These are phyloP conservation scores for Multifurca ochricompacta DNA, from an alignment of 768 basidiomycete genomes.

Conservation along the genomic window DNA sequence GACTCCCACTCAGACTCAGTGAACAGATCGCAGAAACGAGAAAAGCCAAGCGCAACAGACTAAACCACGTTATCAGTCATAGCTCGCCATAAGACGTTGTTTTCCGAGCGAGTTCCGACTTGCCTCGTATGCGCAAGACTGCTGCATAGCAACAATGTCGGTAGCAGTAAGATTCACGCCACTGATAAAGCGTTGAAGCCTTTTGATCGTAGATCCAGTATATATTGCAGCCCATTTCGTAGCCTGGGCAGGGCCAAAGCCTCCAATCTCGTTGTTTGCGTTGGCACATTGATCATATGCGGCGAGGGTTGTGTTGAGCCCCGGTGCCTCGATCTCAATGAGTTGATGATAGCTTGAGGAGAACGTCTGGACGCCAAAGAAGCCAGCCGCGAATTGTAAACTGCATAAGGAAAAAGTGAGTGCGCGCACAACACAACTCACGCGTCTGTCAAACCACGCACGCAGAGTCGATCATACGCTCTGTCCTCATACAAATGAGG, in stretches of 20 bases:
- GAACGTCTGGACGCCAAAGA: constrained; percentile 39
- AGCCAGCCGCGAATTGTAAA: constrained; percentile 45
- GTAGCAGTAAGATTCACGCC: constrained; percentile 28
- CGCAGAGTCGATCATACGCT: constrained; percentile 32
- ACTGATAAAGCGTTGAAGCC: constrained; percentile 29
- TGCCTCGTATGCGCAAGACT: constrained; percentile 35
- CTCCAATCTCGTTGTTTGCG: constrained; percentile 23
- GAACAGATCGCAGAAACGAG: constrained; percentile 43
- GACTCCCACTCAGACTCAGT: constrained; percentile 46
- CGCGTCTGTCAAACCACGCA: constrained; percentile 9
- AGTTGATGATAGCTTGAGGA: constrained; percentile 37
- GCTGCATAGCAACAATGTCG: constrained; percentile 32
- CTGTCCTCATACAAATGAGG: constrained; percentile 1
- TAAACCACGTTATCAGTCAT: constrained; percentile 12
- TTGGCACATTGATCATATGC: constrained; percentile 33
- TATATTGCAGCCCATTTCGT: constrained; percentile 35
- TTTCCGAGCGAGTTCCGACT: background rate
- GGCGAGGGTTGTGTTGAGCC: constrained; percentile 42
- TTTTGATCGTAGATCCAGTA: constrained; percentile 30
- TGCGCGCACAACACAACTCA: background rate
- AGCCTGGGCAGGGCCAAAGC: constrained; percentile 23
- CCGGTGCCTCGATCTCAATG: constrained; percentile 37
- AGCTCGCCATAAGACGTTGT: background rate
- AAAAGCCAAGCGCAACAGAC: constrained; percentile 45
- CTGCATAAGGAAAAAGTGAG: constrained; percentile 17